Evolutionary conservation across 2,329 filamentous ascomycete genomes (phyloP).

Genomic region (Fusarium sp.): DNA sequence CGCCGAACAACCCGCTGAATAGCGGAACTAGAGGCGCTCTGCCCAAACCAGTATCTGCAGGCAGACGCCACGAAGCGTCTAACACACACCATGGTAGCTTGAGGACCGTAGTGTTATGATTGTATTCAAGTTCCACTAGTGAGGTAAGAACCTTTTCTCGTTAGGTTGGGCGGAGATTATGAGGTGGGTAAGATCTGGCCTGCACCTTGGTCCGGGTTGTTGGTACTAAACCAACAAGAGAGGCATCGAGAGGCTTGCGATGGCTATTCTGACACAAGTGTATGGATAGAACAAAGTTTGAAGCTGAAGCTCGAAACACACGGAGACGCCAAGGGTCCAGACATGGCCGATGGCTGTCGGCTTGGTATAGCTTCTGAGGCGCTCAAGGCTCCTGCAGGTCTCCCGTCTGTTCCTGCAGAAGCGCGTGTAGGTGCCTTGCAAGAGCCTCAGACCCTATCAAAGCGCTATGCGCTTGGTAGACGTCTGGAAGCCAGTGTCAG

Average conservation of each 20-base stretch:
- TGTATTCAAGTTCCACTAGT: background rate
- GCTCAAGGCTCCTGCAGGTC: slow-evolving; percentile 14
- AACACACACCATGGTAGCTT: background rate
- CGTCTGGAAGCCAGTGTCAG: background rate
- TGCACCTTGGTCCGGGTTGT: background rate
- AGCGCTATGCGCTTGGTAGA: background rate
- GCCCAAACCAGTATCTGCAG: slow-evolving; percentile 22
- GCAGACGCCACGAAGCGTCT: slow-evolving; percentile 33
- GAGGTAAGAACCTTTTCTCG: background rate
- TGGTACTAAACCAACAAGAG: background rate
- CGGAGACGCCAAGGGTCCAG: slow-evolving; percentile 32
- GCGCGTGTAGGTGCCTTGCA: slow-evolving; percentile 19
- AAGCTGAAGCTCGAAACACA: slow-evolving; percentile 18
- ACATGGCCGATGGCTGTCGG: slow-evolving; percentile 23
- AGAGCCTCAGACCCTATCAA: background rate
- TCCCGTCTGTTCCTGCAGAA: slow-evolving; percentile 25
- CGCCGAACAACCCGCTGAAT: background rate
- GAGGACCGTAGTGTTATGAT: background rate
- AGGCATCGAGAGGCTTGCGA: slow-evolving; percentile 4
- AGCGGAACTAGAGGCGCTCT: slow-evolving; percentile 6
- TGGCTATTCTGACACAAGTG: slow-evolving; percentile 4
- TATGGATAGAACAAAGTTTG: background rate
- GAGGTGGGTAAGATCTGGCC: background rate
- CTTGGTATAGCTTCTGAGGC: slow-evolving; percentile 7
- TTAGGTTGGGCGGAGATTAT: background rate